A percentile compares a stretch with the other conserved stretches of the same genome.
Conservation (phyloP, 2,329 filamentous ascomycete genomes). For the Fusarium sp. region DNA sequence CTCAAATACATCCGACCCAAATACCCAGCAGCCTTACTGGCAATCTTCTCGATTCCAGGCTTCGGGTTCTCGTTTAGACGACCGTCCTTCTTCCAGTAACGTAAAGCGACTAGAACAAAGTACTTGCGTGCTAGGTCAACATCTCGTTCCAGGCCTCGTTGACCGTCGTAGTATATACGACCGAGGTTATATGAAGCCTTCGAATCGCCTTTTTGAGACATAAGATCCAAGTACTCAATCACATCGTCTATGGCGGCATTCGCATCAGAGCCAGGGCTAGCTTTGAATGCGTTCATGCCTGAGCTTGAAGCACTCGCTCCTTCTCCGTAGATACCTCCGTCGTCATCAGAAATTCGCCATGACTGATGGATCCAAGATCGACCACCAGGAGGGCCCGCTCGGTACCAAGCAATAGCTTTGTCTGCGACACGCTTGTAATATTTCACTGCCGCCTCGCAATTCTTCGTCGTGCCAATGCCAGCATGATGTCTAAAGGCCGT, state of each 20-base stretch:
- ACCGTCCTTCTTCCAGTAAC: slow-evolving; percentile 86
- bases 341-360: slow-evolving; percentile 88
- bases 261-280: slow-evolving; percentile 78
- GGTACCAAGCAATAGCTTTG: slow-evolving; percentile 88
- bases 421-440: slow-evolving; percentile 96
- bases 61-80: slow-evolving; percentile 76
- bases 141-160: slow-evolving; percentile 77
- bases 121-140: slow-evolving; percentile 79
- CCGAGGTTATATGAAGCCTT: slow-evolving; percentile 88
- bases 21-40: slow-evolving; percentile 85
- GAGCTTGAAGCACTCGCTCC: slow-evolving; percentile 92
- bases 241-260: slow-evolving; percentile 92
- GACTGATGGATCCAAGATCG: slow-evolving; percentile 79
- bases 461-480: slow-evolving; percentile 85
- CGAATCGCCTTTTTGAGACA: slow-evolving; percentile 89
- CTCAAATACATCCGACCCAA: slow-evolving; percentile 90
- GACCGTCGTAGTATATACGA: slow-evolving; percentile 88
- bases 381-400: slow-evolving; percentile 90
- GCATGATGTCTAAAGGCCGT: slow-evolving; percentile 85
- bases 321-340: slow-evolving; percentile 93
- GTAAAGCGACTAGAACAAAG: slow-evolving; percentile 80
- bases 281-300: slow-evolving; percentile 80
- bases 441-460: slow-evolving; percentile 83
- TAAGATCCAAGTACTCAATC: slow-evolving; percentile 90
- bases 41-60: slow-evolving; percentile 77